Evolutionary conservation across 805 yeast genomes (phyloP), one percentile per base, ranked within the genome.

Genomic region (Kazachstania bromeliacearum): DNA sequence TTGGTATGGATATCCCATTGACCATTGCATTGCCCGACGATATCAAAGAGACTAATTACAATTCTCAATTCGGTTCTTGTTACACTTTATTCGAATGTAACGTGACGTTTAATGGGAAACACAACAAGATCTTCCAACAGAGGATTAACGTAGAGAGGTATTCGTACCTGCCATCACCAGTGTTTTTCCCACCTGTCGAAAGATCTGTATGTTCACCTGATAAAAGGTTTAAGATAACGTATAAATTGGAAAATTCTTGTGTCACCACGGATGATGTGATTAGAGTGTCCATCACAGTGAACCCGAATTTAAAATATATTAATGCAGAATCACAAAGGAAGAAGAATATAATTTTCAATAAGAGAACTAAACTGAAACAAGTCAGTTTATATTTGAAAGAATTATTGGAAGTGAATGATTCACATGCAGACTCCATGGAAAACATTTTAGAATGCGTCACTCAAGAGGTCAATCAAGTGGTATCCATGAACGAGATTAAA

Each of bases 1-100:
- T 77, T 3, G 81, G 77, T 0, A 47, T 77, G 25, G 83, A 77
- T 47, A 51, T 77, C 1, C 85, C 85, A 0, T 55, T 78, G 27
- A 57, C 77, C 4, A 66, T 78, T 12, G 77, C 75, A 0, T 53
- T 78, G 14, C 75, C 74, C 1, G 68, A 67, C 32, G 73, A 73
- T 35, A 62, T 75, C 4, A 60, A 66, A 8, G 67, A 77, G 20
- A 74, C 80, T 20, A 73, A 77, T 5, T 67, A 59, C 37, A 68
- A 67, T 31, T 53, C 62, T 4, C 50, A 55, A 13, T 71, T 75
- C 37, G 76, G 76, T 1, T 60, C 62, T 20, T 70, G 77, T 1
- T 53, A 59, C 4, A 77, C 77, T 32, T 46, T 56, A 5, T 48
- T 77, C 5, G 66, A 64, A 28, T 56, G 60, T 34, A 43, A 38